These are phyloP conservation scores for Ceratocystis harringtonii DNA, from an alignment of 2,329 filamentous ascomycete species.

Conservation along the genomic window DNA sequence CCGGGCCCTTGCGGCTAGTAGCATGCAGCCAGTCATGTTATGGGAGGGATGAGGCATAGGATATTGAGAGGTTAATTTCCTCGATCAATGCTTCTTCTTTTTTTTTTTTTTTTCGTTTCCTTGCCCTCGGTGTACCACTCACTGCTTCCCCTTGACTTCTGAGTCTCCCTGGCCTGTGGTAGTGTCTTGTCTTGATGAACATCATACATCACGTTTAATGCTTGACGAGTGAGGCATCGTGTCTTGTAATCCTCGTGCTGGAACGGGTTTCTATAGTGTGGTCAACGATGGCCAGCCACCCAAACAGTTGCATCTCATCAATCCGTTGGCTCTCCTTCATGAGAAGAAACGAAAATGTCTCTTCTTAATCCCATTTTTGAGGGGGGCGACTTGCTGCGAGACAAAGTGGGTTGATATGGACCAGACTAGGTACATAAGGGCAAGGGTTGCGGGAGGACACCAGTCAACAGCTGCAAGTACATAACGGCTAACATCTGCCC, in stretches of 20 bases:
- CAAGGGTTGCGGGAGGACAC: no score
- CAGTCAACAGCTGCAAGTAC: no score
- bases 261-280: not conserved
- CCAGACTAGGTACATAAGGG: no score
- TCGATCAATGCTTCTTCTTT: not conserved
- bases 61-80: not conserved
- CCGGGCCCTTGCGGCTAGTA: not conserved
- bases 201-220: not conserved
- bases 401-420: not conserved
- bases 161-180: not conserved
- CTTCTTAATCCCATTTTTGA: not conserved
- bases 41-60: not conserved
- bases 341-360: not conserved
- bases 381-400: not conserved
- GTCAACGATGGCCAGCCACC: not conserved
- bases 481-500: no score
- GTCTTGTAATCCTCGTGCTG: not conserved
- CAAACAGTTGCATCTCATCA: not conserved
- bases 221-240: not conserved
- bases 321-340: not conserved
- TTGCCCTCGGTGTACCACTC: not conserved
- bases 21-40: not conserved
- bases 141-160: not conserved
- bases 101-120: not conserved
- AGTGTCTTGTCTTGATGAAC: not conserved